Evolutionary conservation across 2,329 filamentous ascomycete genomes (phyloP).

Genomic region (Chaetomiaceae sp.): DNA sequence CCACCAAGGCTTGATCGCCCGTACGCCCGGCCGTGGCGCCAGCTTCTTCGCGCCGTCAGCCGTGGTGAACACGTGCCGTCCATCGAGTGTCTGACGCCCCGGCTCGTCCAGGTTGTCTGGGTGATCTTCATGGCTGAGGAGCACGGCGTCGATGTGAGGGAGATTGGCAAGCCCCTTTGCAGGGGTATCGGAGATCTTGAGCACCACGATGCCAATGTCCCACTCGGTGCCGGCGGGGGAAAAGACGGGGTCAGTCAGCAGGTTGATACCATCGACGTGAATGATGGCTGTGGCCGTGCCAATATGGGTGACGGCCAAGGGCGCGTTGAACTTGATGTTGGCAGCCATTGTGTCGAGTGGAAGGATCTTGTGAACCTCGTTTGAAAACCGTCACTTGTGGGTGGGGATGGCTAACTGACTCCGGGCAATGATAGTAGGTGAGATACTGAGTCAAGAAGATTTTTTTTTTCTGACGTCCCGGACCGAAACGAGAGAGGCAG

Average conservation of each 20-base stretch:
- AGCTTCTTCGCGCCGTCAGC: slow-evolving; percentile 42
- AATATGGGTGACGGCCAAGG: slow-evolving; percentile 39
- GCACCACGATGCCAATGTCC: slow-evolving; percentile 26
- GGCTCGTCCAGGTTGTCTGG: slow-evolving; percentile 45
- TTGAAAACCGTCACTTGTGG: too few species aligned
- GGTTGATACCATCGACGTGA: slow-evolving; percentile 38
- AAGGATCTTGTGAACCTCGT: not conserved
- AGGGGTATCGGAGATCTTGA: slow-evolving; percentile 33
- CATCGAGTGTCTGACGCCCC: slow-evolving; percentile 43
- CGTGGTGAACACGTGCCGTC: slow-evolving; percentile 44
- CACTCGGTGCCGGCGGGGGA: slow-evolving; percentile 36
- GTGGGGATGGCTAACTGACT: too few species aligned
- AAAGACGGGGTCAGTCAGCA: slow-evolving; percentile 46
- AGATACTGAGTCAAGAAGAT: too few species aligned
- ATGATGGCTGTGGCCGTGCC: slow-evolving; percentile 47
- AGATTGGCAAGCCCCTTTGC: slow-evolving; percentile 37
- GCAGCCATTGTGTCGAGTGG: slow-evolving; percentile 2
- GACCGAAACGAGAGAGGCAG: too few species aligned
- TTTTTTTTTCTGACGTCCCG: too few species aligned
- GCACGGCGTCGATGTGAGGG: slow-evolving; percentile 44
- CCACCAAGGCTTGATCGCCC: slow-evolving; percentile 35
- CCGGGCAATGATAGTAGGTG: too few species aligned
- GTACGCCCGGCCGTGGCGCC: slow-evolving; percentile 39
- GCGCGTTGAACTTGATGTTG: slow-evolving; percentile 9
- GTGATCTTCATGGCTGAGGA: slow-evolving; percentile 49